Evolutionary conservation across 192 early-diverging fungal genomes (phyloP).

Genomic region (Rhizoclosmatium sp.): DNA sequence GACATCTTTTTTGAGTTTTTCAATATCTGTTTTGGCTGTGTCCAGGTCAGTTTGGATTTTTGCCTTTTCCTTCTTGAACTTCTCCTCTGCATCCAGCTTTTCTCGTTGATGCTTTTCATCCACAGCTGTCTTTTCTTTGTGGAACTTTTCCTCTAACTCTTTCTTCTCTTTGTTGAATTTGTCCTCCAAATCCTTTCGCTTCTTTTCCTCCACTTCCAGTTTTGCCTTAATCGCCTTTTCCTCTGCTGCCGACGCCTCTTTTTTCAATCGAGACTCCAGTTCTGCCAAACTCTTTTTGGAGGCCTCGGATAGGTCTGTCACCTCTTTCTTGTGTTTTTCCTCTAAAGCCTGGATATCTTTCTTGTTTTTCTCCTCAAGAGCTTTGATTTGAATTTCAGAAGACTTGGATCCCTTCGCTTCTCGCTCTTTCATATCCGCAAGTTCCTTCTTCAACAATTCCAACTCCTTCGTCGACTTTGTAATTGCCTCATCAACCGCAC

Average conservation of each 20-base stretch:
- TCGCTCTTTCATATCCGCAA: conserved; percentile 16
- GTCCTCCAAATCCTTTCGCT: conserved; percentile 29
- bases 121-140: conserved; percentile 41
- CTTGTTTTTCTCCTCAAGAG: conserved; percentile 54
- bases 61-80: conserved; percentile 48
- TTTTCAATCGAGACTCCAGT: conserved; percentile 17
- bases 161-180: conserved; percentile 34
- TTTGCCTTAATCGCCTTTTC: conserved; percentile 28
- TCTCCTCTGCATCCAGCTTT: conserved; percentile 54
- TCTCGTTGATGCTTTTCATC: conserved; percentile 45
- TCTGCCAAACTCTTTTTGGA: conserved; percentile 10
- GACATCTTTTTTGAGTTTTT: conserved; percentile 56
- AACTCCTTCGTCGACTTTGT: conserved; percentile 12
- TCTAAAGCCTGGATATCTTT: conserved; percentile 56
- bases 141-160: conserved; percentile 49
- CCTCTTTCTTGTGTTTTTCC: conserved; percentile 57
- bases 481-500: conserved; percentile 11
- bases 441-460: conserved; percentile 32
- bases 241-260: background rate
- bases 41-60: conserved; percentile 46
- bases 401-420: conserved; percentile 55
- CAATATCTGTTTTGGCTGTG: conserved; percentile 51
- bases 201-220: conserved; percentile 35
- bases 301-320: conserved; percentile 36
- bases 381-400: conserved; percentile 56